phyloP scores from a whole-genome alignment of 139 green algal species.

The Zygnema cylindricum region DNA sequence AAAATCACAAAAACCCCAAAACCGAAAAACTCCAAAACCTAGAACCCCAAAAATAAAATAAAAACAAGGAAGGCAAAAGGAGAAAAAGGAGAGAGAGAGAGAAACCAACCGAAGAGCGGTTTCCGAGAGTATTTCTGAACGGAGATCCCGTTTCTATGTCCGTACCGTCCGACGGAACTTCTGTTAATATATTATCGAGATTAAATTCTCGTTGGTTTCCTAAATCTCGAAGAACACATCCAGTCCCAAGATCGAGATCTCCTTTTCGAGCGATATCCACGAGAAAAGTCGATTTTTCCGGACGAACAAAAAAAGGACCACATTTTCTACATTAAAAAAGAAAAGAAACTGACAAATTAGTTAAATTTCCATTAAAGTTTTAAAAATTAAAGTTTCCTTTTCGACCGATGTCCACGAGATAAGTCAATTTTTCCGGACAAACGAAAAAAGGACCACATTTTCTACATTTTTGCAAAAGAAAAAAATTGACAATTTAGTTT shows the following conservation, averaged over 20 bases:
- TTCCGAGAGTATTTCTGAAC: too few relatives aligned
- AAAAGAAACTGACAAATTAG: too few relatives aligned
- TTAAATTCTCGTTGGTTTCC: neutral
- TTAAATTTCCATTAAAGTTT: too few relatives aligned
- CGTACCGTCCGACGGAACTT: neutral
- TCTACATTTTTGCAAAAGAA: too few relatives aligned
- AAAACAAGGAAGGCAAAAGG: too few relatives aligned
- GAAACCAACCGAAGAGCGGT: too few relatives aligned
- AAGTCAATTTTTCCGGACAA: neutral
- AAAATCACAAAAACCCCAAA: too few relatives aligned
- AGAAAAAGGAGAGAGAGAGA: too few relatives aligned
- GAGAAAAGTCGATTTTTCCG: neutral
- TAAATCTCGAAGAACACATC: constrained; percentile 1
- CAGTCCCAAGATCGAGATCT: neutral
- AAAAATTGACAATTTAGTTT: too few relatives aligned
- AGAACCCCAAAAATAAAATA: too few relatives aligned
- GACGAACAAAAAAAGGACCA: neutral
- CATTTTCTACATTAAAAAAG: too few relatives aligned
- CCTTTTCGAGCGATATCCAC: neutral
- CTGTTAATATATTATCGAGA: neutral
- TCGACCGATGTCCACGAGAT: neutral
- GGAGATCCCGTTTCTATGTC: neutral
- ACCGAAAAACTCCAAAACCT: too few relatives aligned
- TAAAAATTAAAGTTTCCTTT: neutral
- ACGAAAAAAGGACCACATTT: neutral